phyloP scores from a whole-genome alignment of 1,284 basidiomycete genomes.

The Cryptococcus depauperatus region DNA sequence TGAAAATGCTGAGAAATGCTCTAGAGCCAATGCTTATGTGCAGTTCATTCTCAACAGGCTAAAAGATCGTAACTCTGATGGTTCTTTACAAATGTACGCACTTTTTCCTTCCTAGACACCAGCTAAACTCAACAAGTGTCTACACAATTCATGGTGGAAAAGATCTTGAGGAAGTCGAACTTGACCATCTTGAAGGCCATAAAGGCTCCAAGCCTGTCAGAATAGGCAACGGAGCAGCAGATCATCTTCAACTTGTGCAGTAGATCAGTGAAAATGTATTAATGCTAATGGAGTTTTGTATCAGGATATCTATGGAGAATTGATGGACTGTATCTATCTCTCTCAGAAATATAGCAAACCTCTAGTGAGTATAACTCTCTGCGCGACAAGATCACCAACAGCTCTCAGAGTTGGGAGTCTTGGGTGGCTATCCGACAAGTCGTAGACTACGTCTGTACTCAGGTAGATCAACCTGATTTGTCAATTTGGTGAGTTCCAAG shows the following conservation, averaged over 20 bases:
- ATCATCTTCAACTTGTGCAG: conserved; percentile 76
- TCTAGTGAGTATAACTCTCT: conserved; percentile 39
- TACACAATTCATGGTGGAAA: conserved; percentile 56
- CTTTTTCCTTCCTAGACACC: neutral
- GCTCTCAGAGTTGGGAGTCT: conserved; percentile 57
- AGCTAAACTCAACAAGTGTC: conserved; percentile 21
- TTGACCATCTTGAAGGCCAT: conserved; percentile 71
- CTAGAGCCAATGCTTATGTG: conserved; percentile 55
- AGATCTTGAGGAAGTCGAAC: conserved; percentile 71
- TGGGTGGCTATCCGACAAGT: conserved; percentile 51
- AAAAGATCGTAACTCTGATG: conserved; percentile 72
- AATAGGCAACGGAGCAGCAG: conserved; percentile 81
- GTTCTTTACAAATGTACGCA: conserved; percentile 73
- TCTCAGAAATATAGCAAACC: conserved; percentile 66
- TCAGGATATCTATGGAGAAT: conserved; percentile 83
- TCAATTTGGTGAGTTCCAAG: conserved; percentile 59
- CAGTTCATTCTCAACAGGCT: conserved; percentile 79
- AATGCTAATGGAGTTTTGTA: neutral
- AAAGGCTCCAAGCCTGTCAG: conserved; percentile 58
- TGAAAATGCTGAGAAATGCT: neutral
- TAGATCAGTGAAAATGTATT: neutral
- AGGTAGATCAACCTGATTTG: conserved; percentile 38
- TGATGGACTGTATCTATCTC: conserved; percentile 87
- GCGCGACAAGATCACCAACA: conserved; percentile 1
- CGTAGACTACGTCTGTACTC: conserved; percentile 43